These are phyloP conservation scores for Salix caprea DNA, from an alignment of 345 rosid species.

Conservation along the genomic window DNA sequence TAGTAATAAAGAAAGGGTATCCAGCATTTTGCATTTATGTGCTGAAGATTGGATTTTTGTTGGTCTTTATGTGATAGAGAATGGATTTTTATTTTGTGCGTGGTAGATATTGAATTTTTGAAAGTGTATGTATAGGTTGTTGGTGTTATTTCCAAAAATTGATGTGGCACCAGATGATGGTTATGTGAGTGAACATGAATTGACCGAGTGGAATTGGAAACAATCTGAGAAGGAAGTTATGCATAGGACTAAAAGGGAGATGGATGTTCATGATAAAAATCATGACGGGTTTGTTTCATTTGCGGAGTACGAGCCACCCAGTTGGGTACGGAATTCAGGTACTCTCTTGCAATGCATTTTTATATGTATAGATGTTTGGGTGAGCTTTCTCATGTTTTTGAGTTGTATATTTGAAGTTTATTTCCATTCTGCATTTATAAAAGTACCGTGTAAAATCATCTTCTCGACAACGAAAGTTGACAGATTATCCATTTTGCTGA, in stretches of 20 bases:
- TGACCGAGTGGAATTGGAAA: conserved; percentile 78
- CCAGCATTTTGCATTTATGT: neutral
- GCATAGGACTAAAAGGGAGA: conserved; percentile 75
- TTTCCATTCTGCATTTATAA: neutral
- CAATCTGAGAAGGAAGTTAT: conserved; percentile 68
- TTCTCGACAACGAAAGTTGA: neutral
- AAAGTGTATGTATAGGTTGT: conserved; percentile 40
- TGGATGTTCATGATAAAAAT: conserved; percentile 90
- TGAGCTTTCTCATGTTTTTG: neutral
- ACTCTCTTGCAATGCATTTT: neutral
- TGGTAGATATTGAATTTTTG: neutral
- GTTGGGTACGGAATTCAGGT: conserved; percentile 80
- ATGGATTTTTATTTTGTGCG: neutral
- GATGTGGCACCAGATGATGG: conserved; percentile 82
- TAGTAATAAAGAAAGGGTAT: neutral
- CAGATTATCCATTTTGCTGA: neutral
- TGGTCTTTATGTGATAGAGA: neutral
- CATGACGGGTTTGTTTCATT: conserved; percentile 73
- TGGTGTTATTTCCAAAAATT: conserved; percentile 80
- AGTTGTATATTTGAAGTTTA: neutral
- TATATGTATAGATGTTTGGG: neutral
- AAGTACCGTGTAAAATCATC: neutral
- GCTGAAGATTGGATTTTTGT: neutral
- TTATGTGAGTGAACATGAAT: conserved; percentile 63
- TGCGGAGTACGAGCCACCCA: conserved; percentile 84